Percentiles rank a stretch among this genome's conserved stretches.
These are phyloP conservation scores for Pseudogymnoascus sp. DNA, from an alignment of 2,329 filamentous ascomycete species.

Conservation along the genomic window DNA sequence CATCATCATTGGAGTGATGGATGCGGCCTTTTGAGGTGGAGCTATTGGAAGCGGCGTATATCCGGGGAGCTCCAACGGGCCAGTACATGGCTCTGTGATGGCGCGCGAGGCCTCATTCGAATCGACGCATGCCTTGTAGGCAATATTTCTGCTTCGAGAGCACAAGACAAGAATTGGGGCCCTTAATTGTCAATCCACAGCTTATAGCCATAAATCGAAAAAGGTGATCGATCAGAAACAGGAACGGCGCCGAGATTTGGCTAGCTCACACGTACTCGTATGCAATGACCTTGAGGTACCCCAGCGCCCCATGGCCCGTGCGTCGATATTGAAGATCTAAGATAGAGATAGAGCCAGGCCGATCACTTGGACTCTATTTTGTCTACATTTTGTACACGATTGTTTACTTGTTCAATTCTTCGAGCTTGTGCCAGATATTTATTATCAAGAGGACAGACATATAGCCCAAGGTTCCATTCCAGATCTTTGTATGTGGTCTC, in stretches of 20 bases:
- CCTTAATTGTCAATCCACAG: constrained; percentile 1
- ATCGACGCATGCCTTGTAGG: constrained; percentile 26
- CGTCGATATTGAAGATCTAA: constrained; percentile 3
- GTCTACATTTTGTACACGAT: constrained; percentile 1
- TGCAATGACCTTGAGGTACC: constrained; percentile 6
- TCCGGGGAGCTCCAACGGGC: constrained; percentile 75
- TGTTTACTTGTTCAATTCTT: not conserved
- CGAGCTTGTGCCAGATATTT: not conserved
- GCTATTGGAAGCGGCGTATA: constrained; percentile 69
- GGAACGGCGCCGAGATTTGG: not conserved
- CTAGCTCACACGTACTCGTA: constrained; percentile 3
- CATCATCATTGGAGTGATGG: constrained; percentile 53
- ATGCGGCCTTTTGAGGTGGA: constrained; percentile 42
- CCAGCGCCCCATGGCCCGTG: not conserved
- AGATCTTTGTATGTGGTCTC: not conserved
- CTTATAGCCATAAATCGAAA: not conserved
- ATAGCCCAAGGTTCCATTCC: not conserved
- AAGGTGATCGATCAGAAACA: constrained; percentile 3
- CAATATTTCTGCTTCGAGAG: constrained; percentile 17
- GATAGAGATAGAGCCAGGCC: not conserved
- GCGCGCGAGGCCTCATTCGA: constrained; percentile 28
- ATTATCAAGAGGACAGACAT: not conserved
- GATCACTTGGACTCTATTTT: not conserved
- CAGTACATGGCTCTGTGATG: constrained; percentile 64
- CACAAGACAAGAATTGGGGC: constrained; percentile 2